Conservation (phyloP, 139 green algal genomes). For the Micractinium conductrix region DNA sequence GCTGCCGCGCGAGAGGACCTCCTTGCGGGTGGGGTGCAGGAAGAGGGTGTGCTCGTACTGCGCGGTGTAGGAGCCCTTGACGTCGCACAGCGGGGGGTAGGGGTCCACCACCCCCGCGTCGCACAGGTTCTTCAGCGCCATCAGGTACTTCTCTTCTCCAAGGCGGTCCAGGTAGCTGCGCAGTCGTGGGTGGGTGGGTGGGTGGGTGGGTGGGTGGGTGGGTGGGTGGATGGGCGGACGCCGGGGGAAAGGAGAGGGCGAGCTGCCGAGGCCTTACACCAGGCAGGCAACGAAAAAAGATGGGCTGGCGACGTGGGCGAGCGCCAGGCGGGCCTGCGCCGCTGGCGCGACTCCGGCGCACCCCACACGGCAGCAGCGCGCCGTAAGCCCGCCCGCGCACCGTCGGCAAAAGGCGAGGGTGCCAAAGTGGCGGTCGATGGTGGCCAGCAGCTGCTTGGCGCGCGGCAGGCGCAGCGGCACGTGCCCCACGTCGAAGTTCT, state of each 20-base stretch:
- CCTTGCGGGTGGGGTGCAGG: constrained; percentile 93
- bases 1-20: constrained; percentile 94
- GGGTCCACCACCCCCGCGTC: constrained; percentile 93
- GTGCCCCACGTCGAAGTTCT: constrained; percentile 93
- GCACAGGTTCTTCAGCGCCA: constrained; percentile 98
- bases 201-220: too few species aligned
- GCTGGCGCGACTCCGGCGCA: too few species aligned
- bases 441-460: constrained; percentile 93
- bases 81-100: constrained; percentile 96
- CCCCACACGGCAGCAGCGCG: neutral
- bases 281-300: too few species aligned
- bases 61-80: constrained; percentile 93
- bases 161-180: constrained; percentile 94
- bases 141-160: constrained; percentile 99
- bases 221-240: too few species aligned
- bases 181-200: too few species aligned
- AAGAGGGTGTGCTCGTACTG: constrained; percentile 99
- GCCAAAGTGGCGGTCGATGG: constrained; percentile 98
- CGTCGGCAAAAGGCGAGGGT: constrained; percentile 98
- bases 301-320: too few species aligned
- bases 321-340: too few species aligned
- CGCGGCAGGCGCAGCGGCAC: constrained; percentile 92
- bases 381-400: neutral
- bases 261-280: too few species aligned
- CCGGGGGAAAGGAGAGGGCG: too few species aligned